phyloP scores from a whole-genome alignment of 23 red algal species.

The Gracilaria gracilis region DNA sequence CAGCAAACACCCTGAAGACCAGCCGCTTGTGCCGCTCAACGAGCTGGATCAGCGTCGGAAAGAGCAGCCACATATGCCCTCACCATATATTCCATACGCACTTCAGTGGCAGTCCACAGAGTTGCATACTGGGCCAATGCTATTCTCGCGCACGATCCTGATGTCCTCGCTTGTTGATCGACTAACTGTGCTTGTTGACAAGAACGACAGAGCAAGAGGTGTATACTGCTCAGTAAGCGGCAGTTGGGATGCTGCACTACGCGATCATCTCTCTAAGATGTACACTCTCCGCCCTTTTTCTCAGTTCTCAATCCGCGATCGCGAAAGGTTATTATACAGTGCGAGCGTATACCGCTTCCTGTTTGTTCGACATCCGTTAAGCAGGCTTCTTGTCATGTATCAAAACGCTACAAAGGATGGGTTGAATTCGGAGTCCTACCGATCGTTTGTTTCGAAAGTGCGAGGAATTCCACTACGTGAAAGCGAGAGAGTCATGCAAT shows the following conservation, averaged over 20 bases:
- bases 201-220: neutral
- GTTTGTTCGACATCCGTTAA: conserved; percentile 31
- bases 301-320: conserved; percentile 42
- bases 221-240: conserved; percentile 7
- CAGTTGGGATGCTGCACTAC: neutral
- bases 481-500: conserved; percentile 7
- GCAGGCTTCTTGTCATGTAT: conserved; percentile 6
- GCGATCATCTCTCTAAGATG: neutral
- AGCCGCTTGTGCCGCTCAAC: conserved; percentile 2
- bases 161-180: conserved; percentile 2
- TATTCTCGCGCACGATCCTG: neutral
- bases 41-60: conserved; percentile 5
- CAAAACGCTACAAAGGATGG: conserved; percentile 18
- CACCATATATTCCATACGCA: neutral
- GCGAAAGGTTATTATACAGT: conserved; percentile 21
- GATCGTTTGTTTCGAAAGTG: conserved; percentile 22
- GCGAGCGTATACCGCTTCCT: conserved; percentile 8
- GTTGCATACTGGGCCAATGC: conserved; percentile 8
- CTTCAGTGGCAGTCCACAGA: conserved; percentile 1
- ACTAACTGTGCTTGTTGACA: neutral
- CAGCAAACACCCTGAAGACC: neutral
- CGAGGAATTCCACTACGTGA: conserved; percentile 12
- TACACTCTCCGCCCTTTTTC: conserved; percentile 10
- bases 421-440: neutral
- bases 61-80: neutral